Evolutionary conservation across 768 basidiomycete genomes (phyloP), one percentile per base, ranked within the genome.

Genomic region (Calocera cornea): DNA sequence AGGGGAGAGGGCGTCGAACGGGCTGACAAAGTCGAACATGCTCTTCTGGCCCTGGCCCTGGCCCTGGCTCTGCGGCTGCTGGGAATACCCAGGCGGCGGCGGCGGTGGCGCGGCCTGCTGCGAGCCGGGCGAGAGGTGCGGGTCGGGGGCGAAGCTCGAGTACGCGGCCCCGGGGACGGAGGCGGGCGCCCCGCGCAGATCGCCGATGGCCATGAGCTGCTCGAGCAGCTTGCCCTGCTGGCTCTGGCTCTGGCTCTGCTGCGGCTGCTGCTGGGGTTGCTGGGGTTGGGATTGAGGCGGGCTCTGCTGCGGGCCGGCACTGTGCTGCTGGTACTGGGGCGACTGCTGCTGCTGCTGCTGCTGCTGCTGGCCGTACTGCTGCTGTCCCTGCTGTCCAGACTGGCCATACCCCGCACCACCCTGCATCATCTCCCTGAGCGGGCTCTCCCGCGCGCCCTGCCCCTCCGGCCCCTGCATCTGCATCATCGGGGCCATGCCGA

Each of bases 21-120:
- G 87, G 64, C 89, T 90, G 64, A 87, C 82, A 69, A 89, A 92
- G 41, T 92, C 89, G 71, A 93, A 93, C 83, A 91, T 85, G 64
- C 64, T 81, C 81, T 64, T 70, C 74, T 14, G 74, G 74, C n/a
- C 76, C 72, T 16, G 66, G 40, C 41, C 69, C 65, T 69, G 44
- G 17, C 71, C 31, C 31, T 47, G 65, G 50, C 36, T 19, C 40
- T 41, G 22, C 36, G 63, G 36, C 49, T 50, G 50, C 29, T 65
- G 67, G 27, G 36, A 33, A n/a, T n/a, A n/a, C 7, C 36, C 36
- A 38, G 36, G 14, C 36, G 36, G n/a, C 49, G 67, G 41, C 69
- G 69, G 69, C 29, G 38, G 36, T 12, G 70, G 66, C 64, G 67
- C 67, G 24, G 68, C 67, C 47, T 65, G 66, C 19, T 47, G 44